Evolutionary conservation across 345 rosid species (phyloP).

Genomic region (Hypericum androsaemum): DNA sequence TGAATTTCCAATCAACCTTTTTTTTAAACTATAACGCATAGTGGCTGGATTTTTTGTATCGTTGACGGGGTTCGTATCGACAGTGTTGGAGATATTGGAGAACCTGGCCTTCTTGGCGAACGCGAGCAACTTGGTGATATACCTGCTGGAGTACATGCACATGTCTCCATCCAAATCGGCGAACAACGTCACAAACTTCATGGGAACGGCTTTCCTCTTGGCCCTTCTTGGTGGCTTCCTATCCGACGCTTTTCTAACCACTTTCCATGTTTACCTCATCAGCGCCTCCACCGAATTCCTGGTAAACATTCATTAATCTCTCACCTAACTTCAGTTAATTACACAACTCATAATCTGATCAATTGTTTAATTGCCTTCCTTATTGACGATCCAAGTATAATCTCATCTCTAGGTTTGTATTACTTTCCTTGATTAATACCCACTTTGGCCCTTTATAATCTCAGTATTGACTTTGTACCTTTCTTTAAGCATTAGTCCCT

Average conservation of each 20-base stretch:
- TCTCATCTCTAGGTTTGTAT: no score
- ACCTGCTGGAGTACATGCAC: constrained; percentile 51
- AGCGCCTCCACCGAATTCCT: constrained; percentile 55
- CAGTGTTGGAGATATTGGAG: constrained; percentile 83
- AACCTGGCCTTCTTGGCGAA: constrained; percentile 72
- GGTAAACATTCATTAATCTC: constrained; percentile 25
- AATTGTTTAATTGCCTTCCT: neutral
- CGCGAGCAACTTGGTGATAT: constrained; percentile 73
- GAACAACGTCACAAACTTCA: constrained; percentile 64
- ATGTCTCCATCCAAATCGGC: constrained; percentile 65
- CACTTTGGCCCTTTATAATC: no score
- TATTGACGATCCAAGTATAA: constrained; percentile 6
- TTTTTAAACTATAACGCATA: neutral
- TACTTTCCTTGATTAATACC: no score
- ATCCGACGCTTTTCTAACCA: constrained; percentile 60
- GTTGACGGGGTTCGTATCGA: neutral
- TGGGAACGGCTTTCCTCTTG: constrained; percentile 77
- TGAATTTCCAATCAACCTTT: neutral
- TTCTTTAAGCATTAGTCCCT: no score
- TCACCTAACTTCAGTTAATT: neutral
- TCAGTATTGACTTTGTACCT: no score
- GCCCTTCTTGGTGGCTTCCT: constrained; percentile 83
- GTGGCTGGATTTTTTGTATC: constrained; percentile 3
- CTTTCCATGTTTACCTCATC: constrained; percentile 51
- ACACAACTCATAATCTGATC: neutral